Conservation (phyloP, 176 grass and related monocot genomes). For the Musa itinerans region DNA sequence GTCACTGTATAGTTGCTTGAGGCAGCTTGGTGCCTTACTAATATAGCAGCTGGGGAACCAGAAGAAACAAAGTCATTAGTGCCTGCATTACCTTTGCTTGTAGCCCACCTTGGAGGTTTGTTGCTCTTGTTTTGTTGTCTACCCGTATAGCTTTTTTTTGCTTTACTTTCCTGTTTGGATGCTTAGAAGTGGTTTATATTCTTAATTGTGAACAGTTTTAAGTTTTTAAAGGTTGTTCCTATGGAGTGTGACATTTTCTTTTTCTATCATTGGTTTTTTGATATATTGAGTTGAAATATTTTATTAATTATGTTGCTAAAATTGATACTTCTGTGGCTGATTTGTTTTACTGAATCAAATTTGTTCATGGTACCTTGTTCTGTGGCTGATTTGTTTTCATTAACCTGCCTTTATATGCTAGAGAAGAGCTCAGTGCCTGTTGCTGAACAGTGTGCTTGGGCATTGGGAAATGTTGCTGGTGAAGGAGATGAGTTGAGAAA, state of each 20-base stretch:
- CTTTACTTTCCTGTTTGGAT: not conserved
- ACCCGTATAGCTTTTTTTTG: not conserved
- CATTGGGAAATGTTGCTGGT: constrained; percentile 88
- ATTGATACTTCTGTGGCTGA: no score
- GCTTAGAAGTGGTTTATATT: not conserved
- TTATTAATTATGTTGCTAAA: not conserved
- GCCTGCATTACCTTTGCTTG: constrained; percentile 79
- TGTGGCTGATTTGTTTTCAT: constrained; percentile 1
- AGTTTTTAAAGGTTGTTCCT: not conserved
- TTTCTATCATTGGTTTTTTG: not conserved
- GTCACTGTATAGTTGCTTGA: constrained; percentile 75
- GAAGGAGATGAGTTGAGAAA: constrained; percentile 81
- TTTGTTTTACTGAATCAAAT: not conserved
- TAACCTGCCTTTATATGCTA: constrained; percentile 42
- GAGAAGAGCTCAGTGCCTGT: constrained; percentile 73
- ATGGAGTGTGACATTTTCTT: not conserved
- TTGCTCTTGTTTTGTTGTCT: constrained; percentile 19
- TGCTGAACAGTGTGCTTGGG: constrained; percentile 93
- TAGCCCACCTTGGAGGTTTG: constrained; percentile 91
- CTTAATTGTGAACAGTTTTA: not conserved
- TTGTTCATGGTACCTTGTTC: not conserved
- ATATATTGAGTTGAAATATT: not conserved
- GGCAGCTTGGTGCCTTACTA: constrained; percentile 94
- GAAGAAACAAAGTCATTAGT: constrained; percentile 77
- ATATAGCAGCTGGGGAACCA: constrained; percentile 77